Conservation (phyloP, 305 asterid genomes). For the Rubia tinctorum region DNA sequence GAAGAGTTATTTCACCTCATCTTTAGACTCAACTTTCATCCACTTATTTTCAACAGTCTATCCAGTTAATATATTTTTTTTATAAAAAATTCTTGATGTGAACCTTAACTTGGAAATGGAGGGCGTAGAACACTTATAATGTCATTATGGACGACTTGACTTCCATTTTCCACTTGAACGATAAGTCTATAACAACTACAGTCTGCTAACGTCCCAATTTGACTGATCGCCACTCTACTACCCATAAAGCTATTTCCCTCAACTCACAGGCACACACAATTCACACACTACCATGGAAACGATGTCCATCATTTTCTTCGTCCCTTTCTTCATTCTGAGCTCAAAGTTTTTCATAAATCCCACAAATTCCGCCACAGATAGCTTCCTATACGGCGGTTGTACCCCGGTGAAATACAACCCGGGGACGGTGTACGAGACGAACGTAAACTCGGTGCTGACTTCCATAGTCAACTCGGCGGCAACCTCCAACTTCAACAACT, state of each 20-base stretch:
- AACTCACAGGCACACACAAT: background rate
- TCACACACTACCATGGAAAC: background rate
- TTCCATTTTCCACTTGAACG: background rate
- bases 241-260: constrained; percentile 10
- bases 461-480: constrained; percentile 42
- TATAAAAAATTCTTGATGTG: too few species aligned
- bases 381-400: constrained; percentile 36
- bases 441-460: constrained; percentile 37
- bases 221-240: background rate
- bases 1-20: too few species aligned
- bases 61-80: too few species aligned
- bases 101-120: too few species aligned
- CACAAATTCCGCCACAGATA: constrained; percentile 20
- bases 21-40: too few species aligned
- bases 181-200: background rate
- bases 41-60: too few species aligned
- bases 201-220: background rate
- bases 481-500: constrained; percentile 34
- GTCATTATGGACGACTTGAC: too few species aligned
- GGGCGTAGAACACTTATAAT: too few species aligned
- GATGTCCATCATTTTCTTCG: constrained; percentile 10
- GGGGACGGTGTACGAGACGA: constrained; percentile 34
- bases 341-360: constrained; percentile 10
- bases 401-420: constrained; percentile 31
- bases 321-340: constrained; percentile 5